Percentiles rank a stretch among this genome's conserved stretches.
Evolutionary conservation across 139 green algal genomes (phyloP).

Genomic region (Chlorella sp.): DNA sequence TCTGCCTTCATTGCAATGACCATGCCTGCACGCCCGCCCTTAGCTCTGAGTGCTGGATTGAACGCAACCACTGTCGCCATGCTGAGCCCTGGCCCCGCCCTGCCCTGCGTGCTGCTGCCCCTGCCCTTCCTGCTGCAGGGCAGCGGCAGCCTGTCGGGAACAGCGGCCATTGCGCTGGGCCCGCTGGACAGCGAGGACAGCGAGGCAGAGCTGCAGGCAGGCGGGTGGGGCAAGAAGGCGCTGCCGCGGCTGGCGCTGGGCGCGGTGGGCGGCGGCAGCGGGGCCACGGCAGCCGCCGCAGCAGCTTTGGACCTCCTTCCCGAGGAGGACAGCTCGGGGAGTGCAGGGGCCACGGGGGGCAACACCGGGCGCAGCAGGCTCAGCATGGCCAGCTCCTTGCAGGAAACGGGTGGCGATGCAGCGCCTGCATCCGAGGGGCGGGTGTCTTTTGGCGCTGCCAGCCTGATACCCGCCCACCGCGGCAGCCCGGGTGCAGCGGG

Average conservation of each 20-base stretch:
- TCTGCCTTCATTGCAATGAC: no score
- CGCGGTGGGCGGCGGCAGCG: neutral
- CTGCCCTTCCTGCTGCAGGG: slow-evolving; percentile 57
- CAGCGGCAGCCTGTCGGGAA: slow-evolving; percentile 50
- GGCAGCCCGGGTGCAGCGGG: neutral
- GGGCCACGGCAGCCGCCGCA: neutral
- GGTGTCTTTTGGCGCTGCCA: neutral
- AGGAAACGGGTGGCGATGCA: neutral
- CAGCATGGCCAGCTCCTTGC: neutral
- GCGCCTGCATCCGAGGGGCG: neutral
- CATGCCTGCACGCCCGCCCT: neutral
- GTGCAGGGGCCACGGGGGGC: neutral
- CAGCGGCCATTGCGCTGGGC: neutral
- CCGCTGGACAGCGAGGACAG: slow-evolving; percentile 12
- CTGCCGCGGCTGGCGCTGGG: slow-evolving; percentile 6
- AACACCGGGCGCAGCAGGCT: neutral
- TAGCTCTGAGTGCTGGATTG: neutral
- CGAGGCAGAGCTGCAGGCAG: neutral
- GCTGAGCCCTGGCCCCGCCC: no score
- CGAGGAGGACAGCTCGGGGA: slow-evolving; percentile 22
- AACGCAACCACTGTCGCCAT: neutral
- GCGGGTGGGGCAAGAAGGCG: neutral
- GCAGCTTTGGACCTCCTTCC: slow-evolving; percentile 9
- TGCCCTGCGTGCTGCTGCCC: slow-evolving; percentile 39
- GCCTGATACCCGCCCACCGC: neutral